Evolutionary conservation across 768 basidiomycete genomes (phyloP).

Genomic region (Lentinula sp.): DNA sequence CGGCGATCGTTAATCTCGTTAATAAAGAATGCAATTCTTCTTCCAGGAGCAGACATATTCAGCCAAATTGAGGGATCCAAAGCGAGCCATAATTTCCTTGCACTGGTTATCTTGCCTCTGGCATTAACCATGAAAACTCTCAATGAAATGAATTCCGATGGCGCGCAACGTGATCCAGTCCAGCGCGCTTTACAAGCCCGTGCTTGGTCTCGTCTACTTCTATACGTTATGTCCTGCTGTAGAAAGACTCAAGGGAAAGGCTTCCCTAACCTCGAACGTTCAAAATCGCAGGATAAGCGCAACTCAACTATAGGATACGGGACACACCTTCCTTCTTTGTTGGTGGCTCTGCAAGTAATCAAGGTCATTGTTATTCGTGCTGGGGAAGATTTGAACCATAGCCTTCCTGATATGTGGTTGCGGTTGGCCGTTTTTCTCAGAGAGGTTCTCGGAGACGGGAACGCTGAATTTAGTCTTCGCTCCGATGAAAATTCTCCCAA

Average conservation of each 20-base stretch:
- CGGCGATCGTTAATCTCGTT: slow-evolving; percentile 34
- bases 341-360: slow-evolving; percentile 57
- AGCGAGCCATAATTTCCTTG: slow-evolving; percentile 56
- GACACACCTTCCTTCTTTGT: slow-evolving; percentile 33
- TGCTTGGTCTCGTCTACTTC: slow-evolving; percentile 59
- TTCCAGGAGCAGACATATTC: slow-evolving; percentile 48
- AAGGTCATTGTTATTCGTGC: slow-evolving; percentile 64
- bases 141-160: slow-evolving; percentile 34
- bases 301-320: slow-evolving; percentile 9
- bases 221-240: slow-evolving; percentile 52
- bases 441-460: slow-evolving; percentile 49
- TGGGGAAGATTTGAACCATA: slow-evolving; percentile 48
- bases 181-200: slow-evolving; percentile 39
- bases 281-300: slow-evolving; percentile 38
- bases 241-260: slow-evolving; percentile 22
- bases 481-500: slow-evolving; percentile 35
- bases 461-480: slow-evolving; percentile 52
- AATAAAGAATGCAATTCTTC: slow-evolving; percentile 37
- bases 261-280: slow-evolving; percentile 26
- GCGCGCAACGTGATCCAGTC: slow-evolving; percentile 35
- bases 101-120: slow-evolving; percentile 59
- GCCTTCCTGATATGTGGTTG: slow-evolving; percentile 56
- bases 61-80: slow-evolving; percentile 48
- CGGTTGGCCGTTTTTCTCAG: slow-evolving; percentile 52
- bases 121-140: slow-evolving; percentile 47